Conservation (phyloP, 225 moss, liverwort and hornwort species). For the Lunularia cruciata region DNA sequence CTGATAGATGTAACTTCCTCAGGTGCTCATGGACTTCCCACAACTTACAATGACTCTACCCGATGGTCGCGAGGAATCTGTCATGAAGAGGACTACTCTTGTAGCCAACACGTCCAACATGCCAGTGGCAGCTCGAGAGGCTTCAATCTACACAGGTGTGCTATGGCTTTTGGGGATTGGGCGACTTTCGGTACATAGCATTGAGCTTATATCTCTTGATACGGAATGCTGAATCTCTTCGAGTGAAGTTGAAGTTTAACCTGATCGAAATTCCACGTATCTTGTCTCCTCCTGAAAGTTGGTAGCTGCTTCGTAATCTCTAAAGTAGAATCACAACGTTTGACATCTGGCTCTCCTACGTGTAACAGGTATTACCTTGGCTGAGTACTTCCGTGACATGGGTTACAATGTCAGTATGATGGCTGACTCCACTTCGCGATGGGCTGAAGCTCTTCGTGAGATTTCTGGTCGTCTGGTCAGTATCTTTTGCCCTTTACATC, state of each 20-base stretch:
- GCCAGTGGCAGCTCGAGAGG: conserved; percentile 99
- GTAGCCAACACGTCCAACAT: conserved; percentile 99
- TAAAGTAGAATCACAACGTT: too few relatives aligned
- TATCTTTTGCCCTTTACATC: too few relatives aligned
- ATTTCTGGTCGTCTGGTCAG: conserved; percentile 94
- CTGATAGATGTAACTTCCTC: not conserved
- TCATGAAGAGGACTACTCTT: conserved; percentile 96
- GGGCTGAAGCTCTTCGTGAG: conserved; percentile 99
- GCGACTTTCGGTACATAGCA: not conserved
- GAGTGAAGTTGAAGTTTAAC: too few relatives aligned
- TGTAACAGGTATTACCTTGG: conserved; percentile 80
- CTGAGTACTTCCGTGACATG: conserved; percentile 98
- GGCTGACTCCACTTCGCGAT: conserved; percentile 97
- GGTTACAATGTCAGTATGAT: conserved; percentile 99
- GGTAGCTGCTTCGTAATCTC: too few relatives aligned
- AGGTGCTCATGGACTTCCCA: conserved; percentile 93
- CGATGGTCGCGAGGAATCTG: conserved; percentile 93
- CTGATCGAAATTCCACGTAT: too few relatives aligned
- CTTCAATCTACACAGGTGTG: conserved; percentile 93
- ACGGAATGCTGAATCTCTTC: not conserved
- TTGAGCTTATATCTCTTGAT: not conserved
- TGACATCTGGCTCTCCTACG: not conserved
- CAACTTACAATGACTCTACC: conserved; percentile 93
- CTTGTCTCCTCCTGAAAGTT: too few relatives aligned
- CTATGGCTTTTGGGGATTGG: not conserved